phyloP scores from a whole-genome alignment of 2,329 filamentous ascomycete species.

The Diaporthe caulivora region DNA sequence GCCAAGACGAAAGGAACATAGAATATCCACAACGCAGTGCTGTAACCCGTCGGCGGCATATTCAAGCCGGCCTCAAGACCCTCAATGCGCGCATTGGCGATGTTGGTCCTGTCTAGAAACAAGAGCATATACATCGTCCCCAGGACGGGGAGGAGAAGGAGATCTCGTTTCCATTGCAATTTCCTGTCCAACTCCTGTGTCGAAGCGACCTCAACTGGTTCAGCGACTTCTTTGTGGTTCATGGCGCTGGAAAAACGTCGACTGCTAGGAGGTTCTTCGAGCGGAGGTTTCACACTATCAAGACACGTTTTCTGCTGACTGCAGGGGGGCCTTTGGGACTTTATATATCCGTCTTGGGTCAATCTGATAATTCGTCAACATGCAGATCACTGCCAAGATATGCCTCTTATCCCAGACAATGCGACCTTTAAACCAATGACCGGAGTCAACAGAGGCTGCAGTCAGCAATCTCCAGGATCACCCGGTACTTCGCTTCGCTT shows the following conservation, averaged over 20 bases:
- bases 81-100: slow-evolving; percentile 60
- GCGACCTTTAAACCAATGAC: neutral
- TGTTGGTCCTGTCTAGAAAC: slow-evolving; percentile 43
- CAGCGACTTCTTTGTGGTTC: neutral
- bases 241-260: neutral
- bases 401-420: neutral
- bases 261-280: neutral
- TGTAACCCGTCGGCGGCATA: slow-evolving; percentile 57
- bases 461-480: slow-evolving; percentile 8
- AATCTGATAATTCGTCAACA: neutral
- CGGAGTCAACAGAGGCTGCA: neutral
- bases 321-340: neutral
- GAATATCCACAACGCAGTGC: slow-evolving; percentile 57
- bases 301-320: neutral
- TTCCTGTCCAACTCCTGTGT: slow-evolving; percentile 1
- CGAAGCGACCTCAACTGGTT: neutral
- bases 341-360: neutral
- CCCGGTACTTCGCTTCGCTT: neutral
- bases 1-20: slow-evolving; percentile 59
- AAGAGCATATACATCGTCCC: slow-evolving; percentile 46
- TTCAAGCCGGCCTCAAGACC: slow-evolving; percentile 56
- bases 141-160: slow-evolving; percentile 46
- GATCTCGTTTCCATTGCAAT: slow-evolving; percentile 46
- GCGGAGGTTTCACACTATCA: neutral
- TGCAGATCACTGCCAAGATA: neutral